Conservation (phyloP, 2,329 filamentous ascomycete genomes). For the Beauveria rudraprayagi region DNA sequence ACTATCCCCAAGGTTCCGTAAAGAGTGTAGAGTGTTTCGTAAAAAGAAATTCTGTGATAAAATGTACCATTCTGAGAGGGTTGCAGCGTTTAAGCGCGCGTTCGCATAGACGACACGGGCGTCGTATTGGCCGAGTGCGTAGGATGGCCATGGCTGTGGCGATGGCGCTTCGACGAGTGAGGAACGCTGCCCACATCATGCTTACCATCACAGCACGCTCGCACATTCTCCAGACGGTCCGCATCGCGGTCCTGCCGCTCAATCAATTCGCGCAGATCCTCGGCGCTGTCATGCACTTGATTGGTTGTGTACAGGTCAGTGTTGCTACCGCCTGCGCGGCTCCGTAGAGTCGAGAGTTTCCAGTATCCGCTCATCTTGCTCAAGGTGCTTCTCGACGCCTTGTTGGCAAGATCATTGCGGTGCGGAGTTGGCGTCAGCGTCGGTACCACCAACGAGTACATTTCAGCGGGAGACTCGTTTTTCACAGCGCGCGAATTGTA, state of each 20-base stretch:
- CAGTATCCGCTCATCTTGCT: constrained; percentile 54
- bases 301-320: constrained; percentile 51
- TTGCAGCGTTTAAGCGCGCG: background rate
- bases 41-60: background rate
- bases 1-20: constrained; percentile 1
- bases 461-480: constrained; percentile 51
- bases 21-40: constrained; percentile 11
- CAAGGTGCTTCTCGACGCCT: constrained; percentile 39
- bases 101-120: constrained; percentile 6
- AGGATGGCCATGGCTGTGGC: constrained; percentile 10
- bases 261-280: constrained; percentile 73
- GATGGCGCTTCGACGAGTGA: constrained; percentile 11
- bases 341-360: constrained; percentile 47
- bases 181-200: constrained; percentile 11
- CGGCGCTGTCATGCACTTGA: constrained; percentile 66
- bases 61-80: background rate
- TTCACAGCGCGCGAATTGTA: constrained; percentile 68
- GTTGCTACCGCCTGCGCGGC: constrained; percentile 37
- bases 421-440: constrained; percentile 46
- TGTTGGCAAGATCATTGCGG: constrained; percentile 25
- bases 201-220: constrained; percentile 95
- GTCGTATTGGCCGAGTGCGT: constrained; percentile 7
- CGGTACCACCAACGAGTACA: constrained; percentile 43
- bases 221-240: constrained; percentile 84
- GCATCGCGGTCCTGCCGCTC: constrained; percentile 69